phyloP scores from a whole-genome alignment of 345 rosid genomes.

The Boechera retrofracta region DNA sequence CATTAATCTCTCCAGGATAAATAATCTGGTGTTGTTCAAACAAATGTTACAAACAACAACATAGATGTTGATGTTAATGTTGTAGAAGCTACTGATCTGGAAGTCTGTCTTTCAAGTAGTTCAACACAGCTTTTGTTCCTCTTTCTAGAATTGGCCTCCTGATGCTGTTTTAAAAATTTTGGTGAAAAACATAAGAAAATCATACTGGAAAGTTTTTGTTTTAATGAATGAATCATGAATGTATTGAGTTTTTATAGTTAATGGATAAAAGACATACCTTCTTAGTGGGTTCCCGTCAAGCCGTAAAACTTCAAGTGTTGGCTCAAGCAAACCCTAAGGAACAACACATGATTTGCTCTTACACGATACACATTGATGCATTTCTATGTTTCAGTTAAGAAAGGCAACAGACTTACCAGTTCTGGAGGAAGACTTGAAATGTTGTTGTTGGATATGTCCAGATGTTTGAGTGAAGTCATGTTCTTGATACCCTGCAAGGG shows the following conservation, averaged over 20 bases:
- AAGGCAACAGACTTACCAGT: conserved; percentile 54
- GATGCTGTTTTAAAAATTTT: conserved; percentile 58
- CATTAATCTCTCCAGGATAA: background rate
- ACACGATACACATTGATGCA: background rate
- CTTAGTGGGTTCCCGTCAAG: conserved; percentile 90
- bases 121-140: conserved; percentile 86
- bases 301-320: conserved; percentile 74
- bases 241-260: background rate
- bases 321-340: conserved; percentile 82
- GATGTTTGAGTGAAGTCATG: conserved; percentile 70
- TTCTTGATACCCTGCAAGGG: conserved; percentile 66
- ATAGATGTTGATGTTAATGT: background rate
- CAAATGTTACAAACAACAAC: conserved; percentile 40
- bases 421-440: conserved; percentile 79
- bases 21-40: conserved; percentile 20
- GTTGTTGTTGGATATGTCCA: conserved; percentile 86
- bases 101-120: conserved; percentile 80
- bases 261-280: conserved; percentile 56
- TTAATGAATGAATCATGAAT: conserved; percentile 10
- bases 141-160: conserved; percentile 81
- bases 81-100: conserved; percentile 53
- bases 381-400: background rate
- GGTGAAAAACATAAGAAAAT: background rate
- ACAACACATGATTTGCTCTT: background rate
- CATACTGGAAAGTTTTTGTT: background rate